Percentiles rank a stretch among this genome's conserved stretches.
phyloP scores from a whole-genome alignment of 1,284 basidiomycete species.

The Cutaneotrichosporon mucoides region DNA sequence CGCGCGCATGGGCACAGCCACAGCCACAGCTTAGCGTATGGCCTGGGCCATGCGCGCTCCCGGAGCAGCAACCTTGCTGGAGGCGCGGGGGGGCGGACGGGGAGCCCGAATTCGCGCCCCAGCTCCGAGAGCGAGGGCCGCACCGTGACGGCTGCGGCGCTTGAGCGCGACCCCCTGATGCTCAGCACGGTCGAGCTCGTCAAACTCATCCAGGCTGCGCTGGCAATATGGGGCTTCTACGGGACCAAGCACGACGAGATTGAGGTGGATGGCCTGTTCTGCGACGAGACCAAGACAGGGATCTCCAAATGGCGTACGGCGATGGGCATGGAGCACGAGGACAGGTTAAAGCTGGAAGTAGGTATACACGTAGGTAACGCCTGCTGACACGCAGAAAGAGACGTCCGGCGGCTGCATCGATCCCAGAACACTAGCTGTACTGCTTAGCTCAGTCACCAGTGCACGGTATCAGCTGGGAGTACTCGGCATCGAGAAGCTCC shows the following conservation, averaged over 20 bases:
- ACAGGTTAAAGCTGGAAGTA: slow-evolving; percentile 40
- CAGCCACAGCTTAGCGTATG: no score
- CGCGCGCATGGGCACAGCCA: not conserved
- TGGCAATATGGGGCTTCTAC: slow-evolving; percentile 41
- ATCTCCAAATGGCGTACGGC: slow-evolving; percentile 36
- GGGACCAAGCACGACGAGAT: slow-evolving; percentile 17
- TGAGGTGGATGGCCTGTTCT: slow-evolving; percentile 43
- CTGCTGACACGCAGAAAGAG: slow-evolving; percentile 32
- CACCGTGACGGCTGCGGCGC: not conserved
- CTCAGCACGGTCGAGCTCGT: slow-evolving; percentile 38
- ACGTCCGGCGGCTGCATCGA: slow-evolving; percentile 46
- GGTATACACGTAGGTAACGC: not conserved
- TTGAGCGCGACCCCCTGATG: slow-evolving; percentile 26
- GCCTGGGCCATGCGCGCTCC: not conserved
- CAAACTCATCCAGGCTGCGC: slow-evolving; percentile 39
- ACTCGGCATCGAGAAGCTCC: slow-evolving; percentile 38
- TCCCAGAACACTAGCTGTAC: slow-evolving; percentile 36
- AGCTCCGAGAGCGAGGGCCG: not conserved
- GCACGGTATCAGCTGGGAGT: slow-evolving; percentile 38
- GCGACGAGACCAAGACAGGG: slow-evolving; percentile 46
- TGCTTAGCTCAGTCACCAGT: slow-evolving; percentile 42
- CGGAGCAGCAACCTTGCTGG: not conserved
- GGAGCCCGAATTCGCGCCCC: not conserved
- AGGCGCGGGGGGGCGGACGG: not conserved
- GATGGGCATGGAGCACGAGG: slow-evolving; percentile 47